These are phyloP conservation scores for Escovopsis weberi DNA, from an alignment of 2,329 filamentous ascomycete genomes.

Conservation along the genomic window DNA sequence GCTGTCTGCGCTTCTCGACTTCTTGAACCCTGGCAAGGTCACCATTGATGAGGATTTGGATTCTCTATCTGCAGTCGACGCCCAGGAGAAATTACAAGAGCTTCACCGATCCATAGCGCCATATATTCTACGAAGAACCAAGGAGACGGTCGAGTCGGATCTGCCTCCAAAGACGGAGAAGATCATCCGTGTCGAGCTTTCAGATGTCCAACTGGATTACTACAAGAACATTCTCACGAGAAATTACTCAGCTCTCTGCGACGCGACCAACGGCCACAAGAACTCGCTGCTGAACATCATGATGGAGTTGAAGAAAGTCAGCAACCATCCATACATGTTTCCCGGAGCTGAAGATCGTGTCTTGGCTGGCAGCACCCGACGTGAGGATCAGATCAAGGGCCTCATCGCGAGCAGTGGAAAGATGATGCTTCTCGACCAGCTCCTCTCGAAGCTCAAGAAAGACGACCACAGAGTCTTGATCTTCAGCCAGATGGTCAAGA, in stretches of 20 bases:
- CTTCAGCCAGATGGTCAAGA: constrained; percentile 99
- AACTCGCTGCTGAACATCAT: constrained; percentile 95
- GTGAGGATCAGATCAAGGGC: constrained; percentile 82
- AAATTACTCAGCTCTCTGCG: constrained; percentile 88
- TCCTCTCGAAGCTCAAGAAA: constrained; percentile 84
- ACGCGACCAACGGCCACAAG: constrained; percentile 80
- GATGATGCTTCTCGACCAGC: constrained; percentile 95
- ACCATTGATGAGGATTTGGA: constrained; percentile 87
- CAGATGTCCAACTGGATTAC: constrained; percentile 91
- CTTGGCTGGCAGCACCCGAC: constrained; percentile 60
- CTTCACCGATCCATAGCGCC: constrained; percentile 80
- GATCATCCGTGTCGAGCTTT: constrained; percentile 94
- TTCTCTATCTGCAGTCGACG: constrained; percentile 57
- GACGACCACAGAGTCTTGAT: constrained; percentile 94
- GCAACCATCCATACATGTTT: constrained; percentile 98
- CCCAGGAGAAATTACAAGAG: constrained; percentile 73
- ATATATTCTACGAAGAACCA: constrained; percentile 89
- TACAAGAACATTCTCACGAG: constrained; percentile 98
- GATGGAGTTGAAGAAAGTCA: constrained; percentile 99
- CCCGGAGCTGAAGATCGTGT: constrained; percentile 85
- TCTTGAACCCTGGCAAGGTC: constrained; percentile 89
- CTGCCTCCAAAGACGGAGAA: constrained; percentile 95
- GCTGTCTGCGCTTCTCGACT: constrained; percentile 83
- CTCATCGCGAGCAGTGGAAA: constrained; percentile 96
- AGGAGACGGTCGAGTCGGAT: constrained; percentile 94